These are phyloP conservation scores for Candida berthetii DNA, from an alignment of 805 yeast genomes.

Conservation along the genomic window DNA sequence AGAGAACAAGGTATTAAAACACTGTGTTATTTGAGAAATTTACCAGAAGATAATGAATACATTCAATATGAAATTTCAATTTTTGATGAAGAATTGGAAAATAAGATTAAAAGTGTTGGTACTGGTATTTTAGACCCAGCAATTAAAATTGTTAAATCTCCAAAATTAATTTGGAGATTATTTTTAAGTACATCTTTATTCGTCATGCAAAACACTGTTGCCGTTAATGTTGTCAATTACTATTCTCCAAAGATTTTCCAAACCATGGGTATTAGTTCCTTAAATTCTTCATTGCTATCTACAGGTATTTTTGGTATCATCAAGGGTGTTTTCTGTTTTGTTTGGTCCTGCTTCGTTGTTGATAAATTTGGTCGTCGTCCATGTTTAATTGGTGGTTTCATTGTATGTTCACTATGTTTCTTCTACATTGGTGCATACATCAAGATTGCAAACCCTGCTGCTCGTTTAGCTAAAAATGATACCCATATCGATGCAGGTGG, in stretches of 20 bases:
- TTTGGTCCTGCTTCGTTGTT: slow-evolving; percentile 39
- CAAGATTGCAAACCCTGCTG: slow-evolving; percentile 23
- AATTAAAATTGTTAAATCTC: slow-evolving; percentile 24
- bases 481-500: slow-evolving; percentile 12
- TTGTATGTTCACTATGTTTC: slow-evolving; percentile 36
- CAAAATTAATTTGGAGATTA: slow-evolving; percentile 28
- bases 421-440: slow-evolving; percentile 29
- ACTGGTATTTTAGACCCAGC: slow-evolving; percentile 35
- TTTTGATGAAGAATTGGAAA: slow-evolving; percentile 20
- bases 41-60: slow-evolving; percentile 32
- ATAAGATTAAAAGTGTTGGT: slow-evolving; percentile 22
- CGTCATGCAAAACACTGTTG: slow-evolving; percentile 39
- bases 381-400: slow-evolving; percentile 30
- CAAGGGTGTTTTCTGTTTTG: slow-evolving; percentile 28
- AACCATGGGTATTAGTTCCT: slow-evolving; percentile 40
- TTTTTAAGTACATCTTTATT: slow-evolving; percentile 32
- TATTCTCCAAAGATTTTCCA: slow-evolving; percentile 45
- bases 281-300: slow-evolving; percentile 37
- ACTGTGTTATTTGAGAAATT: slow-evolving; percentile 30
- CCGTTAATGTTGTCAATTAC: slow-evolving; percentile 45
- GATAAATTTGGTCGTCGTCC: slow-evolving; percentile 40
- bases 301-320: slow-evolving; percentile 48
- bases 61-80: slow-evolving; percentile 32
- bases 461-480: slow-evolving; percentile 1
- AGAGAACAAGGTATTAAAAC: slow-evolving; percentile 28